phyloP scores from a whole-genome alignment of 1,139 yeast species.

The Diutina rugosa region DNA sequence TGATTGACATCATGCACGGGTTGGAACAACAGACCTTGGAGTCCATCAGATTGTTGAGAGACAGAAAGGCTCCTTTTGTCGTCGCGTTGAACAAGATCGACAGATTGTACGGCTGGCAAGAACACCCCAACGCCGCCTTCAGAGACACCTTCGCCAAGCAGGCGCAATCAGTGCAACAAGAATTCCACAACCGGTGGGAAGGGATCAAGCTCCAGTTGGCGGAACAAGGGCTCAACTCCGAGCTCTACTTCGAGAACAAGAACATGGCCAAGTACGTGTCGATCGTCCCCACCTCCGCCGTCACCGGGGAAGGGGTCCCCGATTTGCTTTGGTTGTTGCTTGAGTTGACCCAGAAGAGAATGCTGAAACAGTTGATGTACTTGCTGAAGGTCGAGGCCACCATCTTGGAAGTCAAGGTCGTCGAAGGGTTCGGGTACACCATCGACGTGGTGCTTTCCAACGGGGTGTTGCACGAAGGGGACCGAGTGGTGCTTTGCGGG shows the following conservation, averaged over 20 bases:
- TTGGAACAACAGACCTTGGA: slow-evolving; percentile 95
- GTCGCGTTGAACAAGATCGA: slow-evolving; percentile 97
- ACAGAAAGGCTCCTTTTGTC: slow-evolving; percentile 93
- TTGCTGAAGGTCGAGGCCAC: slow-evolving; percentile 91
- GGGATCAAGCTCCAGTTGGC: slow-evolving; percentile 85
- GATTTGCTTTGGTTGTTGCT: slow-evolving; percentile 92
- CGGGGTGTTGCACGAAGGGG: slow-evolving; percentile 92
- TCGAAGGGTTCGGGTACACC: slow-evolving; percentile 98
- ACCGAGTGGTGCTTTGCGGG: slow-evolving; percentile 91
- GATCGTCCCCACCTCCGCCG: slow-evolving; percentile 96
- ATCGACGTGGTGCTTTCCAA: slow-evolving; percentile 94
- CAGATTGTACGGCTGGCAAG: slow-evolving; percentile 91
- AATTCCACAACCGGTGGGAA: slow-evolving; percentile 78
- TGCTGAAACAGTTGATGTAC: slow-evolving; percentile 98
- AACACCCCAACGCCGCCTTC: slow-evolving; percentile 84
- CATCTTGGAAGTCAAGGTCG: slow-evolving; percentile 92
- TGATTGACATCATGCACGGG: slow-evolving; percentile 98
- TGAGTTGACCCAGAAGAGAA: slow-evolving; percentile 94
- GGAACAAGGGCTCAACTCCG: slow-evolving; percentile 97
- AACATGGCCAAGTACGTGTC: slow-evolving; percentile 89
- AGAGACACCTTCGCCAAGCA: slow-evolving; percentile 86
- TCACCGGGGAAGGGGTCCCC: slow-evolving; percentile 99
- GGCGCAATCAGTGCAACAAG: slow-evolving; percentile 74
- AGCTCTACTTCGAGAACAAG: slow-evolving; percentile 88
- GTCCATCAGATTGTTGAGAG: slow-evolving; percentile 82